Evolutionary conservation across 257 asterid species (phyloP), one percentile per base, ranked within the genome.

Genomic region (Gentiana dahurica): DNA sequence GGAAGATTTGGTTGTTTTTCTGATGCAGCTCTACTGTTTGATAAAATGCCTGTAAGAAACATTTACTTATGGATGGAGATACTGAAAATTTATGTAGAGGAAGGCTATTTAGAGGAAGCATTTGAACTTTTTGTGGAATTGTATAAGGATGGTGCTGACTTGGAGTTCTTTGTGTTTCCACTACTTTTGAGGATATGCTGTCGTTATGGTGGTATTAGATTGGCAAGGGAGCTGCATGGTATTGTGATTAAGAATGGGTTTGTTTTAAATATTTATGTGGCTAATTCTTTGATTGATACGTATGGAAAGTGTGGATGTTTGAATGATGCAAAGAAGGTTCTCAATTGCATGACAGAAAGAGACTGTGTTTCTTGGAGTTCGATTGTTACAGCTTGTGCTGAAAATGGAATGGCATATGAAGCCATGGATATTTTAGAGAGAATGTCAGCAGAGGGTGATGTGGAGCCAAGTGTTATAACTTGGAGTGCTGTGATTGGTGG

Each of bases 341-440:
- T 86, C 69, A 54, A 54, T 62, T 68, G 39, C 4, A 75, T 79
- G 87, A 0, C 12, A 24, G 65, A 51, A 12, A 75, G 80, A 60
- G 95, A 83, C 64, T 66, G 78, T 34, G 79, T 80, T 70, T 83
- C 95, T 56, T 89, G 95, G 94, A 89, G 86, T 65, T 79, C 87
- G 0, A 68, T 86, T 65, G 66, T 85, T 35, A 73, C 89, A 1
- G 94, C 94, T 53, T 89, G 81, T 62, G 74, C 82, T 49, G 67
- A 47, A 57, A 83, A 83, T 43, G 90, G 93, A 46, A 69, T 44
- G 74, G 75, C 75, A 49, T 57, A 56, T 24, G 83, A 86, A 36
- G 94, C 85, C 2, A 49, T 76, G 62, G 67, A 68, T 36, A 65
- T 75, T 68, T 49, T 83, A 59, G 75, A 75, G 59, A 59, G 44